Evolutionary conservation across 306 rosid species (phyloP).

Genomic region (Carpinus fangiana): DNA sequence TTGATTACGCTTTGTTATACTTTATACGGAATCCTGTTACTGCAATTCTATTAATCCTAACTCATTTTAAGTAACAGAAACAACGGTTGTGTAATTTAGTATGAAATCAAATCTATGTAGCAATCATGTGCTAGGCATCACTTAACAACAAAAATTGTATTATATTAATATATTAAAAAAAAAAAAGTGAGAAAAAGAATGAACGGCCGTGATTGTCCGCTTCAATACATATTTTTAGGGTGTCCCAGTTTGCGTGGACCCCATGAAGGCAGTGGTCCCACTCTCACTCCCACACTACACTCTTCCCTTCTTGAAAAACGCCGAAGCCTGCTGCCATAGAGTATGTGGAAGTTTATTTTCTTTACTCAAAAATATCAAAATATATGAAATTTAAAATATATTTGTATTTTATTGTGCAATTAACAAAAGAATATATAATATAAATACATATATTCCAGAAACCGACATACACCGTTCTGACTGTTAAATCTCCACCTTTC

Average conservation of each 20-base stretch:
- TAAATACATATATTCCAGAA: constrained; percentile 21
- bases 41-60: too few relatives aligned
- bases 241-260: background rate
- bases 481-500: constrained; percentile 89
- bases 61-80: too few relatives aligned
- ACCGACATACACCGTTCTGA: constrained; percentile 48
- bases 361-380: background rate
- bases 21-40: too few relatives aligned
- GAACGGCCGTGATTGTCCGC: constrained; percentile 19
- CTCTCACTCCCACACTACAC: too few relatives aligned
- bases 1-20: too few relatives aligned
- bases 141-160: too few relatives aligned
- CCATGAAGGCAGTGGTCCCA: background rate
- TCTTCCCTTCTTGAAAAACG: background rate
- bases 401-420: background rate
- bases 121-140: too few relatives aligned
- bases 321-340: constrained; percentile 12
- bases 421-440: constrained; percentile 1
- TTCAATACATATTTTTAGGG: background rate
- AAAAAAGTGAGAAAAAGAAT: background rate
- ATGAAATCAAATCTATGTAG: too few relatives aligned
- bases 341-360: background rate
- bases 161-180: background rate
- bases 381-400: background rate
- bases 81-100: too few relatives aligned